Conservation (phyloP, 2,329 filamentous ascomycete species). For the Incumbomyces delicatus region DNA sequence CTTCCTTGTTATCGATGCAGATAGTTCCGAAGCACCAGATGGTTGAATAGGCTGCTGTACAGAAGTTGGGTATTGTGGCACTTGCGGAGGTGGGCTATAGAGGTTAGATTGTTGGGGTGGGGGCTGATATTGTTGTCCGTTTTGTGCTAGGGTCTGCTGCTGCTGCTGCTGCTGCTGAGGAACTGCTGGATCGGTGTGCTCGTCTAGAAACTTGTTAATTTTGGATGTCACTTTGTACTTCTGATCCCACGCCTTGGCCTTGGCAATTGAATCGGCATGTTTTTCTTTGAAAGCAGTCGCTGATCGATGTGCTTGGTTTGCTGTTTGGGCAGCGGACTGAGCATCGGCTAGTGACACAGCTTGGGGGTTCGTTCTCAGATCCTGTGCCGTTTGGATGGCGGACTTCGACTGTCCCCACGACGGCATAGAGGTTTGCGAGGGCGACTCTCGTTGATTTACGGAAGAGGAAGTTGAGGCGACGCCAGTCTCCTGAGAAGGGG, state of each 20-base stretch:
- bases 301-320: slow-evolving; percentile 50
- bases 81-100: slow-evolving; percentile 9
- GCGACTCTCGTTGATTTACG: slow-evolving; percentile 22
- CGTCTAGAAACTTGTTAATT: slow-evolving; percentile 39
- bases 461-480: slow-evolving; percentile 7
- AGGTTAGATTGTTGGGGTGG: slow-evolving; percentile 8
- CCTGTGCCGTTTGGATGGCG: slow-evolving; percentile 51
- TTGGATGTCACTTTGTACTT: slow-evolving; percentile 49
- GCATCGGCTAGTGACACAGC: slow-evolving; percentile 52
- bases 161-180: slow-evolving; percentile 10
- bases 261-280: slow-evolving; percentile 57
- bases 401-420: slow-evolving; percentile 54
- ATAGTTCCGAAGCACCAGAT: slow-evolving; percentile 19
- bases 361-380: slow-evolving; percentile 51
- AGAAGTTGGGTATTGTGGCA: slow-evolving; percentile 4
- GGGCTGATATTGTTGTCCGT: slow-evolving; percentile 12
- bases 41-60: slow-evolving; percentile 16
- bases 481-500: background rate
- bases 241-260: slow-evolving; percentile 49
- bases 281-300: slow-evolving; percentile 60
- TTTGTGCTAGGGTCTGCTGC: slow-evolving; percentile 10
- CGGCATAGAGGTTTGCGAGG: slow-evolving; percentile 29
- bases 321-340: slow-evolving; percentile 48
- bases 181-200: slow-evolving; percentile 24
- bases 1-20: slow-evolving; percentile 33